Evolutionary conservation across 768 basidiomycete genomes (phyloP), one percentile per base, ranked within the genome.

Genomic region (Infundibulicybe gibba): DNA sequence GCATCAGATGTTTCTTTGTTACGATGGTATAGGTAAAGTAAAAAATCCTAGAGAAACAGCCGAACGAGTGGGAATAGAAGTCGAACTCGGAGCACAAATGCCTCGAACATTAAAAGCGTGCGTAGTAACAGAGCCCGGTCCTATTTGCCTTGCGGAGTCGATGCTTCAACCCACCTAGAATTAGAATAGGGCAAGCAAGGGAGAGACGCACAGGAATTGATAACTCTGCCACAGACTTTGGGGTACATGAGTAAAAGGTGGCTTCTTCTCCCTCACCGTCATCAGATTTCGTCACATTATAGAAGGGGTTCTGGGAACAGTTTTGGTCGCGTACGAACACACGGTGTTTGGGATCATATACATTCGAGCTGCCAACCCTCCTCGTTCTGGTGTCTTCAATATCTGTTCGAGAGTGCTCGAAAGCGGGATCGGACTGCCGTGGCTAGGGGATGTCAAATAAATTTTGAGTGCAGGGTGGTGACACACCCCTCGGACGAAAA

Each of bases 91-190:
- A 19, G 35, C 35, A 38, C n/a, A n/a, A n/a, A 38, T 38, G 90
- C 92, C 75, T 94, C 91, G 51, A 97, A 94, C 87, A 97, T 94
- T n/a, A 76, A 64, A 5, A 89, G 74, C 4, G 93, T 84, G 44
- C 77, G 79, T 12, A 68, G 68, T 12, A 95, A 69, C 53, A 93
- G 74, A 6, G 72, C 54, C 41, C 68, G 73, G 54, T 95, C 87
- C 49, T 77, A 90, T 48, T 87, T 79, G 0, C 93, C 93, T n/a
- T 0, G 89, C 94, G 9, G 78, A 0, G 92, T 90, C 51, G 97
- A 67, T 0, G 93, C 93, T 57, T 97, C 94, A 38, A 95, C 71
- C 52, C 86, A 87, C 87, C 88, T 89, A 50, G 25, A n/a, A n/a
- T n/a, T n/a, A n/a, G n/a, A 55, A 19, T 19, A 32, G 12, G 47